A percentile compares a stretch with the other conserved stretches of the same genome.
These are phyloP conservation scores for Neckera pumila DNA, from an alignment of 225 moss, liverwort and hornwort genomes.

Conservation along the genomic window DNA sequence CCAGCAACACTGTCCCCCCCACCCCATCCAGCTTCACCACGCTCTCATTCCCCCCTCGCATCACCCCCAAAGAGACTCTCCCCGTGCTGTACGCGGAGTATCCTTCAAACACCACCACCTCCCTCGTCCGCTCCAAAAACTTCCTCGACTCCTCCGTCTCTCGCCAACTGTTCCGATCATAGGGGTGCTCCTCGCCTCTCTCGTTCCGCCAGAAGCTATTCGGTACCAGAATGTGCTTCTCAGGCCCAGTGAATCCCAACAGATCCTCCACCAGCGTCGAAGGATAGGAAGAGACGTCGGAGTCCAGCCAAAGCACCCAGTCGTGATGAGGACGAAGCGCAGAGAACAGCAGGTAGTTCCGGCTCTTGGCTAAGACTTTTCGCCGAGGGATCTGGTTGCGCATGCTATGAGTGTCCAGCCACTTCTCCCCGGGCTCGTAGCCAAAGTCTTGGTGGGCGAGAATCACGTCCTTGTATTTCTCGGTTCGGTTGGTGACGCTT, in stretches of 20 bases:
- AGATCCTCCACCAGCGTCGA: slow-evolving; percentile 9
- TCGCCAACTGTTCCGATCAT: slow-evolving; percentile 20
- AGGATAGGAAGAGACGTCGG: slow-evolving; percentile 13
- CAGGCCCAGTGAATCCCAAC: neutral
- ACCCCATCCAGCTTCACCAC: slow-evolving; percentile 31
- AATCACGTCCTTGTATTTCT: slow-evolving; percentile 12
- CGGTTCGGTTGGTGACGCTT: neutral
- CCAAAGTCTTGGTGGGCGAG: slow-evolving; percentile 5
- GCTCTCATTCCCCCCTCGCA: slow-evolving; percentile 18
- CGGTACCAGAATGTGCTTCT: slow-evolving; percentile 13
- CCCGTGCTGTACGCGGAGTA: slow-evolving; percentile 23
- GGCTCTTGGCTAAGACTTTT: slow-evolving; percentile 21
- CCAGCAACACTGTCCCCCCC: slow-evolving; percentile 24
- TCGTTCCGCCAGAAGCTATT: slow-evolving; percentile 27
- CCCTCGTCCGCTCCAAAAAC: slow-evolving; percentile 6
- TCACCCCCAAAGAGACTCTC: neutral
- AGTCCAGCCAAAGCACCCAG: slow-evolving; percentile 34
- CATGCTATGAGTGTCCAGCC: slow-evolving; percentile 10
- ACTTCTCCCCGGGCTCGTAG: slow-evolving; percentile 1
- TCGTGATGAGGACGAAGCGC: slow-evolving; percentile 26
- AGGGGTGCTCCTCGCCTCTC: slow-evolving; percentile 5
- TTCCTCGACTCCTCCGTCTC: slow-evolving; percentile 1
- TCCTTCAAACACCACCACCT: slow-evolving; percentile 30
- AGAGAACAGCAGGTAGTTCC: slow-evolving; percentile 11
- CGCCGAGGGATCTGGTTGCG: slow-evolving; percentile 20